Base-by-base conservation (phyloP, 306 rosid genomes). In the Lathyrus tuberosus region DNA sequence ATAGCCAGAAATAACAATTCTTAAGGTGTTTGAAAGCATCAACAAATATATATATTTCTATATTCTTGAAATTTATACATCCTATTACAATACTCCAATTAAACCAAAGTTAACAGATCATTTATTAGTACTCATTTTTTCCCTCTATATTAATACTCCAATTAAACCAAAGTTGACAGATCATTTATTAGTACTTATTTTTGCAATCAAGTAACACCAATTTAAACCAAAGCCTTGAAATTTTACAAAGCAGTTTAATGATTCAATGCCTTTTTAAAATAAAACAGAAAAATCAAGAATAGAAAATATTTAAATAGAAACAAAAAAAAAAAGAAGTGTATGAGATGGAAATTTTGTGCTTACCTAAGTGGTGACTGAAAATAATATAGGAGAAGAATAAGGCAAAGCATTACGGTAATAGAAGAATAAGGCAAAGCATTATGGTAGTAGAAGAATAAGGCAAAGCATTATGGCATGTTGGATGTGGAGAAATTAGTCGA, bases 401-500 rank as follows among this genome's bases (percentile, higher is more conserved):
- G 26, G 26, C 26, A 24, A 24, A 2, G 26, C 26, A 24, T 24
- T 24, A 24, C 2, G 26, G 26, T 24, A 24, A 2, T 24, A 24
- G 26, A 24, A 24, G 26, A 24, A 24, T 24, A 24, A 24, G 26
- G 3, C 26, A 24, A 24, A 3, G 26, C 26, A 24, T 1, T 24
- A 24, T 24, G 26, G 26, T 24, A 24, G 26, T 24, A 24, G 26
- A 24, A 24, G 26, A 24, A 24, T 24, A 24, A 24, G 26, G 26
- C 26, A 24, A 24, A 41, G 16, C 49, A 56, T n/a, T 67, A 8
- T 46, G 59, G 31, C 12, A 72, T 6, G 31, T 57, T 41, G 65
- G 60, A 54, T 68, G 8, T 31, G 67, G 62, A 73, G 51, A 77
- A 60, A 54, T 46, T 42, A 30, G 41, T 62, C 37, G 72, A 20